Evolutionary conservation across 345 rosid genomes (phyloP).

Genomic region (Syzygium grande): DNA sequence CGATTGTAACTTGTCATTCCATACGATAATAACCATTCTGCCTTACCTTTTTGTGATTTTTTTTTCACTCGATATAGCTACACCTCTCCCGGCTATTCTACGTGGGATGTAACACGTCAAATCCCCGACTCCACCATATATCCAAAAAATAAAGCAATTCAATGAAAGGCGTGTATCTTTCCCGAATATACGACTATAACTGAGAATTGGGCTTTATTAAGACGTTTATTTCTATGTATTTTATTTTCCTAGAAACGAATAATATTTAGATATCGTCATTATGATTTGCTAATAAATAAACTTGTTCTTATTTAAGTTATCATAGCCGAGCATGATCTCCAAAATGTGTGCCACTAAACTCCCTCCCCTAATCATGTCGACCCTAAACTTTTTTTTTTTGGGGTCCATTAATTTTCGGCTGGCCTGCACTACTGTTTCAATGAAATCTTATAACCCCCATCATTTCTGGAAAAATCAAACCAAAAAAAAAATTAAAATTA

Average conservation of each 20-base stretch:
- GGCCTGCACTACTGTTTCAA: background rate
- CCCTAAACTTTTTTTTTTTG: background rate
- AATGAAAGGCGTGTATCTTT: fast-evolving
- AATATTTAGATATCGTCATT: too few relatives aligned
- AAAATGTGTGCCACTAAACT: background rate
- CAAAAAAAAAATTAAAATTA: background rate
- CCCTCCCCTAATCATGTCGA: background rate
- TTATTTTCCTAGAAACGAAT: background rate
- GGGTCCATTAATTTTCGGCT: background rate
- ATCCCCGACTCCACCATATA: fast-evolving
- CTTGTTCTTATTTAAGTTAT: background rate
- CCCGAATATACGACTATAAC: fast-evolving
- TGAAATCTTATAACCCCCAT: background rate
- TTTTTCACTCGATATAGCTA: background rate
- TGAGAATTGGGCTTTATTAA: background rate
- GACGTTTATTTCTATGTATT: background rate
- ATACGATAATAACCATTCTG: background rate
- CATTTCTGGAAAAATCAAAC: background rate
- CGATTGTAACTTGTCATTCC: background rate
- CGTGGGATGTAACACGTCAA: fast-evolving
- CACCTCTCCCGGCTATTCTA: background rate
- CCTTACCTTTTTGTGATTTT: background rate
- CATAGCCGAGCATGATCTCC: background rate
- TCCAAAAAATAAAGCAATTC: background rate
- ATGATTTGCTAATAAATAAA: background rate